Conservation (phyloP, 306 rosid species). For the Malus fusca region DNA sequence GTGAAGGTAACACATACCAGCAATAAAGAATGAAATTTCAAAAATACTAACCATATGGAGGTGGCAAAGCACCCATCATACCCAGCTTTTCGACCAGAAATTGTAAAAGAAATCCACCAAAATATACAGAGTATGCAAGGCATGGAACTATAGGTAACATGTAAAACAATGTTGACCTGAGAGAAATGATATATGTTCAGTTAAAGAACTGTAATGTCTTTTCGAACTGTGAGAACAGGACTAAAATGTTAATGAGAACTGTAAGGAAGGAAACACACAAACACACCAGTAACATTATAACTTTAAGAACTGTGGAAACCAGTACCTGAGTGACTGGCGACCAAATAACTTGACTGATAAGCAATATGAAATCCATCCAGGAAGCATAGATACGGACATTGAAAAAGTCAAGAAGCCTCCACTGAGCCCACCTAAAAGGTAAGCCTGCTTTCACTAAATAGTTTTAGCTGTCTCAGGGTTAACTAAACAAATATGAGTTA, state of each 20-base stretch:
- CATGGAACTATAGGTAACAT: slow-evolving; percentile 74
- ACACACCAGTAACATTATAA: not conserved
- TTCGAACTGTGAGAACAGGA: not conserved
- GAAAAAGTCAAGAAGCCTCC: slow-evolving; percentile 88
- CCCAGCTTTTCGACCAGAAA: slow-evolving; percentile 94
- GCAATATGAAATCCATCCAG: slow-evolving; percentile 65
- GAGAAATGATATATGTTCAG: slow-evolving; percentile 10
- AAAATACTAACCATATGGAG: slow-evolving; percentile 70
- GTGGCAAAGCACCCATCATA: slow-evolving; percentile 96
- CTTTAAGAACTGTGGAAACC: slow-evolving; percentile 7
- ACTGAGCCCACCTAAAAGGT: slow-evolving; percentile 71
- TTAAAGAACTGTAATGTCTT: not conserved
- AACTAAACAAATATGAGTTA: not conserved
- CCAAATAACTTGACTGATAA: slow-evolving; percentile 57
- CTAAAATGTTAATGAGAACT: not conserved
- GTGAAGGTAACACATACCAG: not conserved
- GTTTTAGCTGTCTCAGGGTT: slow-evolving; percentile 30
- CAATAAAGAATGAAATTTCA: not conserved
- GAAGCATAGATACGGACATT: slow-evolving; percentile 61
- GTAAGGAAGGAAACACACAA: not conserved
- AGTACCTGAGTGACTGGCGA: slow-evolving; percentile 61
- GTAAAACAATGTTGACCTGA: slow-evolving; percentile 71
- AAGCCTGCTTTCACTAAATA: slow-evolving; percentile 63
- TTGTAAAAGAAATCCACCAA: slow-evolving; percentile 81
- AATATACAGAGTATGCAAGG: slow-evolving; percentile 72